These are phyloP conservation scores for Ilex asprella DNA, from an alignment of 257 asterid genomes.

Conservation along the genomic window DNA sequence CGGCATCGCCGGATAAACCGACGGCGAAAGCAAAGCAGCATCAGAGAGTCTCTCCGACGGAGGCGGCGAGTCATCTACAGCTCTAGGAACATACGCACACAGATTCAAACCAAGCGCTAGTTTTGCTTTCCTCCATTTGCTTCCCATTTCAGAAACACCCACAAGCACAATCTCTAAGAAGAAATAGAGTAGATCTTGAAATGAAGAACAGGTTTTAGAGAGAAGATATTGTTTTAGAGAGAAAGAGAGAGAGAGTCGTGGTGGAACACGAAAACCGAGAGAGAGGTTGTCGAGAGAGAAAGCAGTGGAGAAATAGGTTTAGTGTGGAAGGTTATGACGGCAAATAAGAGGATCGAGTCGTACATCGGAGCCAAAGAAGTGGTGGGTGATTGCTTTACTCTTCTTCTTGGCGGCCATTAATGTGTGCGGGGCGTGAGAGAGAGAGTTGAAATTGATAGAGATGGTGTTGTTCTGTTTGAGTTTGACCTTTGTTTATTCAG, in stretches of 20 bases:
- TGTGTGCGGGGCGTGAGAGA: conserved; percentile 13
- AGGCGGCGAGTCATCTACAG: conserved; percentile 30
- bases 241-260: too few species aligned
- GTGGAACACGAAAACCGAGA: too few species aligned
- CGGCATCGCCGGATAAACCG: not conserved
- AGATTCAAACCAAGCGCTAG: conserved; percentile 80
- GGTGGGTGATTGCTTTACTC: conserved; percentile 32
- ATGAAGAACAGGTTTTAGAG: not conserved
- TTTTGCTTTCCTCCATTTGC: conserved; percentile 88
- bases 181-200: not conserved
- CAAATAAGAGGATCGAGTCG: conserved; percentile 6
- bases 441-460: not conserved
- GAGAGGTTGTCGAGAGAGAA: too few species aligned
- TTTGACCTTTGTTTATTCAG: too few species aligned
- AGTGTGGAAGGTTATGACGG: not conserved
- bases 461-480: too few species aligned
- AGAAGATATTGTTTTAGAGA: not conserved
- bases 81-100: conserved; percentile 45
- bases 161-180: not conserved
- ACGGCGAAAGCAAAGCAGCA: not conserved
- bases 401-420: conserved; percentile 47
- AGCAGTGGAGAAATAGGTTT: not conserved
- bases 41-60: conserved; percentile 33
- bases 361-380: not conserved
- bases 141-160: conserved; percentile 43